Percentiles rank a stretch among this genome's conserved stretches.
Conservation (phyloP, 331 rosid species). For the Telfairia occidentalis region DNA sequence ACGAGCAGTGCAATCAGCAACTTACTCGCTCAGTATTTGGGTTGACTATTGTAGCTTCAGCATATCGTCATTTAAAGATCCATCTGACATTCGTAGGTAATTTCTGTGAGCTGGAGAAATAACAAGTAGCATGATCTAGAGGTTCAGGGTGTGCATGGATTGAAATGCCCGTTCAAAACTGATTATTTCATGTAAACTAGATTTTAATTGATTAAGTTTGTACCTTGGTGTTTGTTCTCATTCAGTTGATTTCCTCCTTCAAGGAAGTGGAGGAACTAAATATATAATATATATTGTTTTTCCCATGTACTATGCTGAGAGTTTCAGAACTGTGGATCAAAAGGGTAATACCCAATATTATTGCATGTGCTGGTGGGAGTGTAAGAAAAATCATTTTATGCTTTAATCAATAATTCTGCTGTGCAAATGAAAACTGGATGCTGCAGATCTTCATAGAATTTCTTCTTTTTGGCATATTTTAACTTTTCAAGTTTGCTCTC, state of each 20-base stretch:
- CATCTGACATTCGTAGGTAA: conserved; percentile 78
- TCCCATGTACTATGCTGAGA: not conserved
- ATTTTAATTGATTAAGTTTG: not conserved
- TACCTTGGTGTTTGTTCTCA: not conserved
- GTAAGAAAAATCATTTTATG: not conserved
- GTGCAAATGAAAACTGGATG: not conserved
- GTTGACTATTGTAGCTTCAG: conserved; percentile 65
- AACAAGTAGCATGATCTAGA: not conserved
- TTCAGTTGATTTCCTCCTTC: not conserved
- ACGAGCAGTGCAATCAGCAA: conserved; percentile 54
- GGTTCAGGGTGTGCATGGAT: not conserved
- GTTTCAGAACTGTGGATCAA: not conserved
- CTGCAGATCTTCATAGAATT: not conserved
- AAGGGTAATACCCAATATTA: not conserved
- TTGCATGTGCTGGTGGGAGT: not conserved
- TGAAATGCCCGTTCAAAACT: not conserved
- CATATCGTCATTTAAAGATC: conserved; percentile 59
- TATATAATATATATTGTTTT: too few relatives aligned
- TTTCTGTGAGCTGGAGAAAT: not conserved
- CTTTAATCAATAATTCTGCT: not conserved
- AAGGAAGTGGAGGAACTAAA: not conserved
- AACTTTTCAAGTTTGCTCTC: not conserved
- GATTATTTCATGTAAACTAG: not conserved
- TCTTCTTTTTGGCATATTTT: not conserved
- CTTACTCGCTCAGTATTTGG: conserved; percentile 62